Base-by-base conservation (phyloP, 306 rosid genomes). In the Cucumis hystrix region DNA sequence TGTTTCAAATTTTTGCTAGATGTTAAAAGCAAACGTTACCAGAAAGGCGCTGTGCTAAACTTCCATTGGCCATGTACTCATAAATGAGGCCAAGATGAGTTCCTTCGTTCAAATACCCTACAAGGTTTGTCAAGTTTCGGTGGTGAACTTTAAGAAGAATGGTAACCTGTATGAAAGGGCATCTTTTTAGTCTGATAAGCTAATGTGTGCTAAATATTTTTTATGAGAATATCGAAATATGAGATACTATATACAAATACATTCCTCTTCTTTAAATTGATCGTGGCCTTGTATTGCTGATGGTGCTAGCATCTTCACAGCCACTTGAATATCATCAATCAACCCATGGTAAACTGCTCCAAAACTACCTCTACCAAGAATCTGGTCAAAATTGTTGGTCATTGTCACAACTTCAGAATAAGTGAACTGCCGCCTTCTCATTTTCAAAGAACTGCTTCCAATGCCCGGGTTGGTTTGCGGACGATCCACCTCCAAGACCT, bases 271-370 rank as follows among this genome's bases (percentile, higher is more conserved):
- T 73, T 84, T 83, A 76, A 87, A 89, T 78, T 89, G 82, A 59
- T 52, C 62, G 33, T 61, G 58, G 55, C 82, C 82, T 77, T 77
- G 82, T 56, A 77, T 14, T 16, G 87, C 74, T 56, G 80, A 77
- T 13, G 79, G 61, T 15, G 84, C 79, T 59, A 87, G 78, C 81
- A 85, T 80, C 82, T 87, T 87, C 80, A 87, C 89, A 62, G 91
- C 91, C 25, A 86, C 91, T 82, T 86, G 89, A 21, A 43, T 43
- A 43, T 81, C 84, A 21, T 71, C 41, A 25, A 85, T 13, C 49
- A 41, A 28, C 40, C 92, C 96, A 35, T 43, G 87, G 63, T 85
- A 88, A 71, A 90, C 89, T 6, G 76, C 81, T 82, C 92, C 95
- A 80, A 76, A 85, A 37, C 86, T 88, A 63, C 75, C 80, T 82